A percentile compares a stretch with the other conserved stretches of the same genome.
Conservation (phyloP, 768 basidiomycete genomes). For the Lentinus brumalis region DNA sequence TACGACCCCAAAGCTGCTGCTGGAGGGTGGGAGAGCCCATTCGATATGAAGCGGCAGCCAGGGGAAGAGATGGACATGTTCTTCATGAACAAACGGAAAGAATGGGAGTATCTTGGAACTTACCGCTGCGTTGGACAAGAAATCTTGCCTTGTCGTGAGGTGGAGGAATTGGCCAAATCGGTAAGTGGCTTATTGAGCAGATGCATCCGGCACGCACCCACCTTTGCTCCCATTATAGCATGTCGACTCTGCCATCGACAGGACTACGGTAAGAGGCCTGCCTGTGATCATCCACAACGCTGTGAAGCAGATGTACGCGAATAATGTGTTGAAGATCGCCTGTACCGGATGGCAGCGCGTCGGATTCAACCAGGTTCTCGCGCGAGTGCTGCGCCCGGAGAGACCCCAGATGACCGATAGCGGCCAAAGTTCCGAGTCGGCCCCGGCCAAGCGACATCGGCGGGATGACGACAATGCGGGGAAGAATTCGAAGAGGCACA, state of each 20-base stretch:
- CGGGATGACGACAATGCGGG: neutral
- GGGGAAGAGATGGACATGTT: conserved; percentile 4
- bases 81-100: neutral
- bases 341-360: conserved; percentile 14
- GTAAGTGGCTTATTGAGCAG: neutral
- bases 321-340: conserved; percentile 4
- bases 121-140: conserved; percentile 3
- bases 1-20: conserved; percentile 3
- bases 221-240: neutral
- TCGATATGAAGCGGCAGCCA: neutral
- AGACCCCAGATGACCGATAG: neutral
- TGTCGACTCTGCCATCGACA: neutral
- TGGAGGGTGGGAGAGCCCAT: conserved; percentile 4
- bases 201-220: neutral
- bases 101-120: conserved; percentile 10
- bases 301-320: conserved; percentile 5
- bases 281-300: conserved; percentile 1
- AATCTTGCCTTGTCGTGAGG: neutral
- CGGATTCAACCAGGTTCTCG: conserved; percentile 11
- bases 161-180: neutral
- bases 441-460: neutral
- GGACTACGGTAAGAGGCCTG: neutral
- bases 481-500: neutral
- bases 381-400: neutral
- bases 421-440: too few relatives aligned